These are phyloP conservation scores for Nelumbo lutea DNA, from an alignment of 164 flowering plant genomes.

Conservation along the genomic window DNA sequence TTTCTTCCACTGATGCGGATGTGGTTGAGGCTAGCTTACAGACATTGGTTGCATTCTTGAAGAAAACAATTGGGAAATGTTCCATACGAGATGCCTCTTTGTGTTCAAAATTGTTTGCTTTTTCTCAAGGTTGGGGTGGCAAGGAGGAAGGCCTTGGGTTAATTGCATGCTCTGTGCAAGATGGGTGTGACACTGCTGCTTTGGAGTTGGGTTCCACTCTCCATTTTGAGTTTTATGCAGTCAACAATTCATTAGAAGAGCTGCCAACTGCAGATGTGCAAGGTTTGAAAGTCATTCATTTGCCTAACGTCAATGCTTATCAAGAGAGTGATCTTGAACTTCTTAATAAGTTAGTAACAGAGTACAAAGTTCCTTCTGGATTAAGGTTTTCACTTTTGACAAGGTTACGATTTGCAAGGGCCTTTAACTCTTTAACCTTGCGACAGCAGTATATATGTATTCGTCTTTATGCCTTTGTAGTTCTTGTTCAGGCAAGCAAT, in stretches of 20 bases:
- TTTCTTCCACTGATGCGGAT: slow-evolving; percentile 87
- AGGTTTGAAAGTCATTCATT: slow-evolving; percentile 78
- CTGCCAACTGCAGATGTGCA: slow-evolving; percentile 20
- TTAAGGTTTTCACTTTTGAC: slow-evolving; percentile 81
- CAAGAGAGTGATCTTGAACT: slow-evolving; percentile 72
- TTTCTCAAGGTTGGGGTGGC: slow-evolving; percentile 98
- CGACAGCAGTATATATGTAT: slow-evolving; percentile 80
- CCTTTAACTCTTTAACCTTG: slow-evolving; percentile 61
- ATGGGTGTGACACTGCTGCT: slow-evolving; percentile 55
- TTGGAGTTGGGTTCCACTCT: slow-evolving; percentile 68
- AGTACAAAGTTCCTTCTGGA: slow-evolving; percentile 61
- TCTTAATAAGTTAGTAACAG: slow-evolving; percentile 54
- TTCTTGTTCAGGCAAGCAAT: slow-evolving; percentile 77
- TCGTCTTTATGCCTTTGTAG: slow-evolving; percentile 81
- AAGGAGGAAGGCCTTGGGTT: slow-evolving; percentile 95
- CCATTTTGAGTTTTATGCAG: slow-evolving; percentile 86
- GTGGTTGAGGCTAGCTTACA: slow-evolving; percentile 86
- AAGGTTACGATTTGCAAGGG: slow-evolving; percentile 81
- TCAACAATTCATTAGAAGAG: slow-evolving; percentile 35
- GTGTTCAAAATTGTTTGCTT: slow-evolving; percentile 65
- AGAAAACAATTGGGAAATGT: slow-evolving; percentile 73
- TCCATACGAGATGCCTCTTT: slow-evolving; percentile 58
- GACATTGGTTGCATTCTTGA: slow-evolving; percentile 79
- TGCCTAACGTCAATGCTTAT: slow-evolving; percentile 41
- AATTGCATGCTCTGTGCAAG: slow-evolving; percentile 57